Percentiles rank a stretch among this genome's conserved stretches.
phyloP scores from a whole-genome alignment of 2,329 filamentous ascomycete genomes.

The Purpureocillium takamizusanense region DNA sequence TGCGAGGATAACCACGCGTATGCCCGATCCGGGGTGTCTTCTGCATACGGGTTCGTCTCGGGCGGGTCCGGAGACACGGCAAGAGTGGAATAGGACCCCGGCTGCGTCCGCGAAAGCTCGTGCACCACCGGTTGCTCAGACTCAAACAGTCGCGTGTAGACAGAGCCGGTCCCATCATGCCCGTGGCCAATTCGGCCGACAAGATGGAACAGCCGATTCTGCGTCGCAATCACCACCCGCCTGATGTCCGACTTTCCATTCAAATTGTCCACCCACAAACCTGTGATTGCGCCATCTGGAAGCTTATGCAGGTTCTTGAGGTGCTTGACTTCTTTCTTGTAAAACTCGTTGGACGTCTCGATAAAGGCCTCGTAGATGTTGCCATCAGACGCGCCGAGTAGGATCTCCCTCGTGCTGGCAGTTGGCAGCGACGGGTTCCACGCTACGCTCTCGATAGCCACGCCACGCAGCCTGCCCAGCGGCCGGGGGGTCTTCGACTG shows the following conservation, averaged over 20 bases:
- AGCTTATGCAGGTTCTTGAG: conserved; percentile 75
- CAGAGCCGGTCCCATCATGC: conserved; percentile 72
- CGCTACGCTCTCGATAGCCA: conserved; percentile 79
- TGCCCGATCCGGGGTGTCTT: conserved; percentile 56
- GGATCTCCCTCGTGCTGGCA: conserved; percentile 86
- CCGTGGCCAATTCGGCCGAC: conserved; percentile 66
- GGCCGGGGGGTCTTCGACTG: conserved; percentile 83
- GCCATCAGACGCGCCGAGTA: conserved; percentile 86
- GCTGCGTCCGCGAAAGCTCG: conserved; percentile 52
- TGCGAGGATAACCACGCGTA: conserved; percentile 90
- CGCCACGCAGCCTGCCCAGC: conserved; percentile 73
- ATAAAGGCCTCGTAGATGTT: conserved; percentile 94
- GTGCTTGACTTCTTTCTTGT: conserved; percentile 89
- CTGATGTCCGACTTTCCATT: conserved; percentile 60
- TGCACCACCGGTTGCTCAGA: conserved; percentile 71
- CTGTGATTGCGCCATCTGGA: conserved; percentile 73
- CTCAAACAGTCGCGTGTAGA: conserved; percentile 85
- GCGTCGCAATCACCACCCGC: conserved; percentile 72
- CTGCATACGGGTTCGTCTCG: conserved; percentile 45
- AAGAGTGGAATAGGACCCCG: conserved; percentile 52
- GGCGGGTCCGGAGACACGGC: conserved; percentile 68
- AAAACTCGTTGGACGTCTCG: conserved; percentile 90
- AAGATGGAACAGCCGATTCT: conserved; percentile 70
- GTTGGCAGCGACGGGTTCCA: conserved; percentile 94
- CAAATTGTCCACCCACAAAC: conserved; percentile 74